phyloP scores from a whole-genome alignment of 352 stramenopile genomes.

The Pythium sukuiense region DNA sequence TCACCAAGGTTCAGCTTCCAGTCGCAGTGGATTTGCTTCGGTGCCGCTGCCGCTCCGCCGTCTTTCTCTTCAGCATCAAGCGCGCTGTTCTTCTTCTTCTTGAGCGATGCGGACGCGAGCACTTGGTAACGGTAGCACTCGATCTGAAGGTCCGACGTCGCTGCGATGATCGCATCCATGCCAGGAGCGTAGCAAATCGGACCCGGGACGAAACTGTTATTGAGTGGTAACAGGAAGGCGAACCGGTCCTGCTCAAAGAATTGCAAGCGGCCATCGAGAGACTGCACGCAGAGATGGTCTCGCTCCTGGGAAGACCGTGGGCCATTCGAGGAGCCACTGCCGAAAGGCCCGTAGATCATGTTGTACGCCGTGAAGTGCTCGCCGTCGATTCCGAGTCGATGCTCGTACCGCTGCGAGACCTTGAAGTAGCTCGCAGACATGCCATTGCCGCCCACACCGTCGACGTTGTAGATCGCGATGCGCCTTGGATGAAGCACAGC shows the following conservation, averaged over 20 bases:
- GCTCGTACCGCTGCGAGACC: constrained; percentile 80
- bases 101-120: constrained; percentile 69
- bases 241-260: constrained; percentile 92
- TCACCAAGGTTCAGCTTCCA: constrained; percentile 74
- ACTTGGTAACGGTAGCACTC: constrained; percentile 90
- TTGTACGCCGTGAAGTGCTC: constrained; percentile 92
- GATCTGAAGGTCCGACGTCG: constrained; percentile 79
- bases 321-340: constrained; percentile 24
- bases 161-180: constrained; percentile 82
- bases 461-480: constrained; percentile 79
- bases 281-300: constrained; percentile 90
- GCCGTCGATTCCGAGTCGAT: constrained; percentile 85
- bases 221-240: constrained; percentile 83
- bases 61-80: constrained; percentile 47
- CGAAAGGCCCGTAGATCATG: constrained; percentile 85
- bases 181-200: constrained; percentile 75
- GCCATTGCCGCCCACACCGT: constrained; percentile 72
- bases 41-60: constrained; percentile 19
- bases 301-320: constrained; percentile 27
- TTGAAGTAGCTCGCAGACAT: constrained; percentile 84
- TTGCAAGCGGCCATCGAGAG: constrained; percentile 88
- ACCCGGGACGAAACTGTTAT: constrained; percentile 80
- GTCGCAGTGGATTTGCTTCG: constrained; percentile 53
- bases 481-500: constrained; percentile 86
- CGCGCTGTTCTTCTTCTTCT: constrained; percentile 51